Conservation (phyloP, 495 filamentous ascomycete genomes). For the Podospora pseudoanserina region DNA sequence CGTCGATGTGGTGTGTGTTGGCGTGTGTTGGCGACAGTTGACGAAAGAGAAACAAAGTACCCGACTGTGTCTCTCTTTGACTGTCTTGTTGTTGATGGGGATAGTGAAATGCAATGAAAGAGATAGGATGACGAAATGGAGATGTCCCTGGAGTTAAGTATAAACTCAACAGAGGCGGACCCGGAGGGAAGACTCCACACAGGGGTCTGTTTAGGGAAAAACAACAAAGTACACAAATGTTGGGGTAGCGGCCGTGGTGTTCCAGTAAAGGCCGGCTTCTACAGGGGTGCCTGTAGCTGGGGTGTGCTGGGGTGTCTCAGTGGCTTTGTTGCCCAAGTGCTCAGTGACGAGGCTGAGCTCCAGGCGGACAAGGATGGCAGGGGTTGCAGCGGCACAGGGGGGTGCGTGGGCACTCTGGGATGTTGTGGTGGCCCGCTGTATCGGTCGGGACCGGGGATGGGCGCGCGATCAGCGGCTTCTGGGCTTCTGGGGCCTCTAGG, state of each 20-base stretch:
- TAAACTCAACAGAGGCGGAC: conserved; percentile 6
- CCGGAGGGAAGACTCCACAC: neutral
- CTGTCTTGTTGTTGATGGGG: neutral
- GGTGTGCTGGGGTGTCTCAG: conserved; percentile 27
- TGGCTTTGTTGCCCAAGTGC: conserved; percentile 22
- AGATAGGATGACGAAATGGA: conserved; percentile 21
- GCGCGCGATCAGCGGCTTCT: conserved; percentile 28
- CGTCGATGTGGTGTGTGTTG: conserved; percentile 16
- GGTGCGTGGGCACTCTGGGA: conserved; percentile 18
- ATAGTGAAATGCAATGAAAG: conserved; percentile 9
- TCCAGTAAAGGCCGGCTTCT: conserved; percentile 25
- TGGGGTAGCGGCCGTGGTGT: conserved; percentile 25
- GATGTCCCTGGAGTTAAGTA: conserved; percentile 19
- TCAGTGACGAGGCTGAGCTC: conserved; percentile 30
- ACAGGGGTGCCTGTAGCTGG: conserved; percentile 24
- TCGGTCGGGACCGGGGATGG: conserved; percentile 29
- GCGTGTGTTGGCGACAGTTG: conserved; percentile 11
- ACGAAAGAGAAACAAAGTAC: conserved; percentile 17
- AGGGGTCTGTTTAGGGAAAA: conserved; percentile 8
- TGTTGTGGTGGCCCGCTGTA: conserved; percentile 27
- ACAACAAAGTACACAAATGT: conserved; percentile 18
- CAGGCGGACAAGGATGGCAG: conserved; percentile 34
- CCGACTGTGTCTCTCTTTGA: conserved; percentile 16
- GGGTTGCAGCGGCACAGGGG: conserved; percentile 17
- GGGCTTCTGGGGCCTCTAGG: conserved; percentile 17